phyloP scores from a whole-genome alignment of 148 eudicot species.

The Limonium bicolor region DNA sequence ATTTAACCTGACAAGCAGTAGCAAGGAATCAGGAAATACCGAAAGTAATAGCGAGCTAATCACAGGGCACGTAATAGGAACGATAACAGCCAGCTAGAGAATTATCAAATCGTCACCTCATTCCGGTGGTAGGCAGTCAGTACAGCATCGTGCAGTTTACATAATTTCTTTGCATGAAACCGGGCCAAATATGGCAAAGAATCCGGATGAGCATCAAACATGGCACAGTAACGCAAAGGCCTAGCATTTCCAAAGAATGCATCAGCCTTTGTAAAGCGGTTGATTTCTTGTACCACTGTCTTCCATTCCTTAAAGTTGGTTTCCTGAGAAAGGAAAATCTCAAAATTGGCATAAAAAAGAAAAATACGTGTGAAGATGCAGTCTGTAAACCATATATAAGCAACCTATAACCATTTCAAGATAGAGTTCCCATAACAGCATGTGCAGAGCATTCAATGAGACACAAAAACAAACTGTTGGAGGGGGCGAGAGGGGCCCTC shows the following conservation, averaged over 20 bases:
- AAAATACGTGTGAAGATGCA: too few relatives aligned
- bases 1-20: constrained; percentile 67
- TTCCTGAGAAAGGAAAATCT: constrained; percentile 29
- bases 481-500: too few relatives aligned
- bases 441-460: too few relatives aligned
- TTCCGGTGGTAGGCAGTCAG: constrained; percentile 78
- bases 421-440: too few relatives aligned
- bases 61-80: too few relatives aligned
- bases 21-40: too few relatives aligned
- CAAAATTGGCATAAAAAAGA: not conserved
- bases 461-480: too few relatives aligned
- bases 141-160: constrained; percentile 79
- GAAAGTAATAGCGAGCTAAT: too few relatives aligned
- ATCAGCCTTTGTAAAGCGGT: constrained; percentile 53
- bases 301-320: constrained; percentile 88
- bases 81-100: too few relatives aligned
- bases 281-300: constrained; percentile 77
- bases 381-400: too few relatives aligned
- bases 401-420: too few relatives aligned
- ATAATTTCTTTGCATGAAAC: constrained; percentile 83
- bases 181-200: constrained; percentile 69
- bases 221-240: constrained; percentile 70
- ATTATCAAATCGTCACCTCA: constrained; percentile 41
- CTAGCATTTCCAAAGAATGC: constrained; percentile 26
- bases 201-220: constrained; percentile 63